Conservation (phyloP, 371 early-diverging fungal species). For the Syncephalis plumigaleata region DNA sequence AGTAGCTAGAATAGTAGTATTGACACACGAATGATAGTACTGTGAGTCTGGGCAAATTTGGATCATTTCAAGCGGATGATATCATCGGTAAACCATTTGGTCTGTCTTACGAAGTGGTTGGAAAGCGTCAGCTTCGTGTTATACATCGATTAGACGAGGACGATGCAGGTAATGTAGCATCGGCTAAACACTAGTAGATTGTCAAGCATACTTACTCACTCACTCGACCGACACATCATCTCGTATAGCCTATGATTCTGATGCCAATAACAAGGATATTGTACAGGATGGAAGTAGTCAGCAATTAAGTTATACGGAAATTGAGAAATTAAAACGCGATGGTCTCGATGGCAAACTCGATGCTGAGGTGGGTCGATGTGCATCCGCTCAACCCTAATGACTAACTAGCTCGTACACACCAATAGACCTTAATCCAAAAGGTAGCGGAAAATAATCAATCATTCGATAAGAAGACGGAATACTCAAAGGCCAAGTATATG, state of each 20-base stretch:
- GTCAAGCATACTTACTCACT: neutral
- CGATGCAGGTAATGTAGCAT: slow-evolving; percentile 27
- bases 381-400: neutral
- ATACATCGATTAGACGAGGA: slow-evolving; percentile 16
- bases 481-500: slow-evolving; percentile 90
- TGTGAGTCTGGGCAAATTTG: slow-evolving; percentile 84
- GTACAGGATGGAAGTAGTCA: slow-evolving; percentile 55
- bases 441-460: slow-evolving; percentile 66
- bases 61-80: slow-evolving; percentile 52
- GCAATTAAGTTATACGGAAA: slow-evolving; percentile 65
- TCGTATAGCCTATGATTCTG: slow-evolving; percentile 40
- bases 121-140: slow-evolving; percentile 26
- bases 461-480: slow-evolving; percentile 86
- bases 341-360: slow-evolving; percentile 46
- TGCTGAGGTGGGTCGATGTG: slow-evolving; percentile 18
- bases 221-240: too few relatives aligned
- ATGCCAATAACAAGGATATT: slow-evolving; percentile 71
- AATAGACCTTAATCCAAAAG: slow-evolving; percentile 50
- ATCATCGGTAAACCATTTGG: slow-evolving; percentile 74
- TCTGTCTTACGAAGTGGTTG: slow-evolving; percentile 67
- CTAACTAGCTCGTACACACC: neutral
- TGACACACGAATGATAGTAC: slow-evolving; percentile 16
- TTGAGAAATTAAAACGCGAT: slow-evolving; percentile 61
- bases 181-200: too few relatives aligned
- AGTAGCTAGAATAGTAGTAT: neutral